Base-by-base conservation (phyloP, 108 stramenopile genomes). In the Craspedostauros australis region DNA sequence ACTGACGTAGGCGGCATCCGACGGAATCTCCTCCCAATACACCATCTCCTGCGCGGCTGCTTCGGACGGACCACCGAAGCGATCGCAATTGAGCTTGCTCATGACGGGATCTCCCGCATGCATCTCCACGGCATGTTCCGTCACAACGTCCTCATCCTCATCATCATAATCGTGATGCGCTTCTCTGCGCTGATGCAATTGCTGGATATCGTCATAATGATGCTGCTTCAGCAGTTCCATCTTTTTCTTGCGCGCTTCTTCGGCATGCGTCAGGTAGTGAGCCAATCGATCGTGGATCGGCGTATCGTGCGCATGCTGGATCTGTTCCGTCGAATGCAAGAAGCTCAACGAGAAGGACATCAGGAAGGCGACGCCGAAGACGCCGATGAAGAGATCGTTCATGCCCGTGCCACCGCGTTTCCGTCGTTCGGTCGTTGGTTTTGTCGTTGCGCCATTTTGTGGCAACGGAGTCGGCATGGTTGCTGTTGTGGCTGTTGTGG, bases 1-100 rank as follows among this genome's bases (percentile, higher is more conserved):
- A 50, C 75, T 77, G 7, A 31, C 44, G 39, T 65, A 86, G 3
- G 48, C 30, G 11, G 77, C 52, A 66, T 93, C 91, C 7, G 32
- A 29, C 9, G 77, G 80, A 33, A 86, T 77, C 47, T 93, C 91
- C 14, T 56, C 26, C 91, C 91, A 93, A 51, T 86, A 93, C 1
- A 87, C 80, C 85, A 93, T 88, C 67, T 88, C 86, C 8, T 51
- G 39, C 5, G 78, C 71, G 24, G 38, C 56, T 20, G 57, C 60
- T 38, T 66, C 50, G 0, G 51, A 29, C 21, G 73, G 74, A 15
- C 74, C 73, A 23, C 74, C 79, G 49, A 60, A 66, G 4, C 37
- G 30, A 14, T 68, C 59, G 53, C 79, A 80, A 33, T 56, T 56
- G 24, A 80, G 30, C 6, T n/a, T n/a, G n/a, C n/a, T n/a, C n/a